These are phyloP conservation scores for Tuber microsphaerosporum DNA, from an alignment of 495 filamentous ascomycete genomes.

Conservation along the genomic window DNA sequence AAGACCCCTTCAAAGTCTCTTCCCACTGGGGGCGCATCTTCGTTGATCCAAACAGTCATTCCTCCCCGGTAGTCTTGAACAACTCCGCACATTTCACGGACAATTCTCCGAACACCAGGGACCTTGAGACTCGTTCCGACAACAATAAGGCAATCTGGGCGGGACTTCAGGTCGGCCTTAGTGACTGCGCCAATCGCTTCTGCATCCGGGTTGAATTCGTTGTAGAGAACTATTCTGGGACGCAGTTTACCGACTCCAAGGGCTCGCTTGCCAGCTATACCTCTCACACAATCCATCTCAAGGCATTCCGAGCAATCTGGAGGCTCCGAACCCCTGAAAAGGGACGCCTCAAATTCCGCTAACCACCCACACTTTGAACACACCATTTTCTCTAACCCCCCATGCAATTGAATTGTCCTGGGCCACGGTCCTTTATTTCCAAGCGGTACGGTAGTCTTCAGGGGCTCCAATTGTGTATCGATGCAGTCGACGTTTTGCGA, in stretches of 20 bases:
- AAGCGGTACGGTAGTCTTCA: constrained; percentile 67
- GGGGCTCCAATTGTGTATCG: constrained; percentile 73
- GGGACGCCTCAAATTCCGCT: constrained; percentile 62
- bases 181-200: constrained; percentile 91
- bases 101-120: constrained; percentile 79
- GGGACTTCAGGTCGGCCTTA: constrained; percentile 68
- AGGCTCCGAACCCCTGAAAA: constrained; percentile 76
- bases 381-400: constrained; percentile 89
- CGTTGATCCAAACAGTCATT: constrained; percentile 91
- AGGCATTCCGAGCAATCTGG: constrained; percentile 74
- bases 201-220: constrained; percentile 92
- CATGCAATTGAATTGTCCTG: constrained; percentile 84
- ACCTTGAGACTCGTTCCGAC: constrained; percentile 94
- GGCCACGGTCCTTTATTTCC: constrained; percentile 81
- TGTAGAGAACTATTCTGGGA: constrained; percentile 92
- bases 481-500: constrained; percentile 94
- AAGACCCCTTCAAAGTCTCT: constrained; percentile 86
- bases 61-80: constrained; percentile 75
- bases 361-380: constrained; percentile 84
- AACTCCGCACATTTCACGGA: constrained; percentile 78
- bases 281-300: constrained; percentile 66
- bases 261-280: constrained; percentile 76
- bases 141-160: constrained; percentile 86
- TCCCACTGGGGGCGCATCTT: constrained; percentile 68
- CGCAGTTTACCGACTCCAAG: constrained; percentile 87